Base-by-base conservation (phyloP, 148 eudicot genomes). In the Vaccinium macrocarpon region DNA sequence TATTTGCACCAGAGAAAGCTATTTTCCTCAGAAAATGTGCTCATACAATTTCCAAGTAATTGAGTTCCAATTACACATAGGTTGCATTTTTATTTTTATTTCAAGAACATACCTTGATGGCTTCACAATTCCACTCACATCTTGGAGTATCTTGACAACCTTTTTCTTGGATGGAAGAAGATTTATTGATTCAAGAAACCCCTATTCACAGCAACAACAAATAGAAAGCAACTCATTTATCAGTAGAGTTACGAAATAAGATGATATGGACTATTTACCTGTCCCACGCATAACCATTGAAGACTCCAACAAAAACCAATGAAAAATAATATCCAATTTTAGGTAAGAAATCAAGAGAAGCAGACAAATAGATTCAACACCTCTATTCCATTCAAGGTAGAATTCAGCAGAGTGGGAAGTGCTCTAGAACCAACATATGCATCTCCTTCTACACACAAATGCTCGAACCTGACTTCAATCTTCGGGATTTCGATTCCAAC, bases 391-490 rank as follows among this genome's bases (percentile, higher is more conserved):
- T 90, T 90, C 27, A 90, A n/a, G 19, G 89, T 83, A 15, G 90
- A 77, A 76, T 90, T 90, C 53, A 61, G 72, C 72, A 90, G 81
- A 35, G 92, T 90, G 35, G 92, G 92, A 85, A 90, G 92, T 29
- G 92, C 90, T 64, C 92, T 86, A n/a, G 76, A 77, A 35, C 92
- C 92, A 71, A 80, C 84, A 74, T 80, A 81, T 68, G 87, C 89
- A 73, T 88, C 92, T 74, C 90, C 92, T 85, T 90, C 92, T 25
- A 90, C 49, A 3, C 89, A 86, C 35, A 90, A 79, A 81, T 88
- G 51, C 85, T 90, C 86, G 29, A 78, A 88, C 56, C 92, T 82
- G 23, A 90, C 82, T 74, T 88, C 92, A 48, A 85, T 74, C 68
- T 84, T 85, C 6, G 92, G 90, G 27, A 88, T 78, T 48, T 83